phyloP scores from a whole-genome alignment of 2,329 filamentous ascomycete genomes.

The Nemania diffusa region DNA sequence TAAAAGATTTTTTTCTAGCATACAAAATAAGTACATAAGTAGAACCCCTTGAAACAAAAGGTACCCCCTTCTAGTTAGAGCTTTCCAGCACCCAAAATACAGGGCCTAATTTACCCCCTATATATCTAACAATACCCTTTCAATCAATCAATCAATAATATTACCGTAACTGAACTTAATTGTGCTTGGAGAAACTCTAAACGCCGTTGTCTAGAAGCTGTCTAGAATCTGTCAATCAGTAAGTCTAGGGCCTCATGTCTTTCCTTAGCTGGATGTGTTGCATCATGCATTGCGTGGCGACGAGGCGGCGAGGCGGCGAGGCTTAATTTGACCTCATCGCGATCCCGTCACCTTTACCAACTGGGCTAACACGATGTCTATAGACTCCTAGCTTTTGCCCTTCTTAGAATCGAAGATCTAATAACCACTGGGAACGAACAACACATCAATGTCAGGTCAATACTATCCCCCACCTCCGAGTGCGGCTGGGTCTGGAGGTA shows the following conservation, averaged over 20 bases:
- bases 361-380: neutral
- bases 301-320: too few species aligned
- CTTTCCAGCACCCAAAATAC: too few species aligned
- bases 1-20: too few species aligned
- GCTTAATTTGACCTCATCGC: neutral
- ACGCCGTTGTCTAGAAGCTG: neutral
- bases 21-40: too few species aligned
- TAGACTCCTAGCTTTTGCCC: neutral
- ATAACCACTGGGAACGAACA: neutral
- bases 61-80: too few species aligned
- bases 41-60: too few species aligned
- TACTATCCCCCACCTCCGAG: slow-evolving; percentile 62
- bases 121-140: neutral
- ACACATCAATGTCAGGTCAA: slow-evolving; percentile 53
- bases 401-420: neutral
- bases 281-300: neutral
- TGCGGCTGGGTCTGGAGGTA: slow-evolving; percentile 50
- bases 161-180: neutral
- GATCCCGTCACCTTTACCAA: neutral
- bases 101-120: too few species aligned
- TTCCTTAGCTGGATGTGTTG: too few species aligned
- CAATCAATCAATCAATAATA: slow-evolving; percentile 13
- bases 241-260: slow-evolving; percentile 27
- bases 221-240: slow-evolving; percentile 18
- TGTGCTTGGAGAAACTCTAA: neutral